Evolutionary conservation across 2,329 filamentous ascomycete genomes (phyloP).

Genomic region (Phyllosticta citriasiana): DNA sequence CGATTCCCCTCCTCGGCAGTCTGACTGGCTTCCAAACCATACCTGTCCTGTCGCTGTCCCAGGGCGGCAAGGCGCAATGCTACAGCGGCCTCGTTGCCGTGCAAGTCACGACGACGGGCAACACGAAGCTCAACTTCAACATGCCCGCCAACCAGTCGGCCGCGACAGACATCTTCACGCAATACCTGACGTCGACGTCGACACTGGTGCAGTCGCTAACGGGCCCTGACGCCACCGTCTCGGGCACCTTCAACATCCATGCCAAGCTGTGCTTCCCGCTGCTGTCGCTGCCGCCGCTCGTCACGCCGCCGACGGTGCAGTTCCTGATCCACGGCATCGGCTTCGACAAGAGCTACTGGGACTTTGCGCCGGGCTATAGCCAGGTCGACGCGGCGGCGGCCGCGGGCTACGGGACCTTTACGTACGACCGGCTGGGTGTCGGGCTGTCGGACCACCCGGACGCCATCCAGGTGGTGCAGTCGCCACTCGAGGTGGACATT

Average conservation of each 20-base stretch:
- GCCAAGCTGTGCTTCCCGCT: background rate
- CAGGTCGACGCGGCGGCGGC: constrained; percentile 32
- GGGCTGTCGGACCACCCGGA: constrained; percentile 30
- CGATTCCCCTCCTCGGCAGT: background rate
- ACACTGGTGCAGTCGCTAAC: background rate
- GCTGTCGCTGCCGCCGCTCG: background rate
- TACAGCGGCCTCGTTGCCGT: background rate
- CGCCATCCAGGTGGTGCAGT: constrained; percentile 29
- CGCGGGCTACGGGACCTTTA: constrained; percentile 30
- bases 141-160: background rate
- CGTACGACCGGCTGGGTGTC: constrained; percentile 34
- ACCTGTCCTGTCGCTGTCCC: background rate
- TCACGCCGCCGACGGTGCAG: constrained; percentile 15
- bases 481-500: constrained; percentile 28
- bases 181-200: background rate
- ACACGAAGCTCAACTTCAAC: background rate
- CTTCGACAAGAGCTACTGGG: constrained; percentile 30
- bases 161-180: background rate
- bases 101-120: background rate
- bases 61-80: background rate
- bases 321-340: constrained; percentile 33
- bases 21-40: background rate
- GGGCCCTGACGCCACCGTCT: background rate
- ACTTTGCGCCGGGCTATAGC: constrained; percentile 29
- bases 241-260: background rate